These are phyloP conservation scores for Lotmaria passim DNA, from an alignment of 208 protist genomes.

Conservation along the genomic window DNA sequence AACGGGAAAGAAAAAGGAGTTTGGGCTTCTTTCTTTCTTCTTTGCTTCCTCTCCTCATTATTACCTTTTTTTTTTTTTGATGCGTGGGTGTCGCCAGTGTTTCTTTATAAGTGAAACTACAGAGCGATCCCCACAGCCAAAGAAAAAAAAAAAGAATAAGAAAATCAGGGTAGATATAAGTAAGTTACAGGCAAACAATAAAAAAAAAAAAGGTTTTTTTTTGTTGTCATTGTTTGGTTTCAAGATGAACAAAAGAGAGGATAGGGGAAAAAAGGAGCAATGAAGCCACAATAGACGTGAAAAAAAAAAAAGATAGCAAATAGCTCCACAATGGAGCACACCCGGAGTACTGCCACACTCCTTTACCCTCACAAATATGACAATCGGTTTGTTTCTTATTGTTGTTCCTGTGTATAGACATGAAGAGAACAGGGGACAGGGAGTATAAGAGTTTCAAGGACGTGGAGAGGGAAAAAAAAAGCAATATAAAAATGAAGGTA, in stretches of 20 bases:
- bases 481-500: conserved; percentile 11
- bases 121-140: neutral
- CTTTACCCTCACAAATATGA: neutral
- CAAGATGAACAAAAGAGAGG: neutral
- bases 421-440: neutral
- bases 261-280: conserved; percentile 9
- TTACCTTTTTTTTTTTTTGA: neutral
- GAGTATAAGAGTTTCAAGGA: conserved; percentile 8
- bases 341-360: conserved; percentile 1
- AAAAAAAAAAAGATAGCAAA: conserved; percentile 23
- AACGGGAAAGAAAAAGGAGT: neutral
- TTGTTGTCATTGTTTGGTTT: neutral
- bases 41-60: conserved; percentile 19
- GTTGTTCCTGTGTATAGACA: conserved; percentile 3
- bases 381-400: neutral
- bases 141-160: conserved; percentile 6
- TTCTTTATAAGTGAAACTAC: conserved; percentile 5
- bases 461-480: conserved; percentile 5
- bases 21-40: conserved; percentile 14
- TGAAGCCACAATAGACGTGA: neutral
- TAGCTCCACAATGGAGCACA: neutral
- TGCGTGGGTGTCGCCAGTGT: neutral
- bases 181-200: conserved; percentile 12
- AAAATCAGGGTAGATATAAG: neutral
- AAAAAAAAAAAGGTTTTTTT: conserved; percentile 17